Evolutionary conservation across 1,284 basidiomycete species (phyloP), one percentile per base, ranked within the genome.

Genomic region (Ceratobasidium sp.): DNA sequence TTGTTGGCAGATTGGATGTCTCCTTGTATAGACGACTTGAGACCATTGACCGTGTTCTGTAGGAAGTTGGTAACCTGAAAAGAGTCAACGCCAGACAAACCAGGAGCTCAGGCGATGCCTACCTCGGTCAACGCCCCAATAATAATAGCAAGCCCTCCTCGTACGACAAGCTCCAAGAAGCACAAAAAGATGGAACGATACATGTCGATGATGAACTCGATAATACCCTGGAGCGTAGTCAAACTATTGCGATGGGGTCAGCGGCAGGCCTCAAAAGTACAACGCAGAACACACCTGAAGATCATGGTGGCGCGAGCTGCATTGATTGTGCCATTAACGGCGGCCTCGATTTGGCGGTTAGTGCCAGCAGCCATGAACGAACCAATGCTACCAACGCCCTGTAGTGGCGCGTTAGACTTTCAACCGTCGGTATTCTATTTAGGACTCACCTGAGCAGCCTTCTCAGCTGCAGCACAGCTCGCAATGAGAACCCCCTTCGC

Each of bases 151-250:
- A 99, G 81, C 1, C 86, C 88, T 15, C 94, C 94, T 25, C 89
- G 86, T 1, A 99, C 89, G 13, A 93, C 87, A 53, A 98, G 83
- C 80, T 98, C 93, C 73, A 98, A 81, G 73, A 96, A 94, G 79
- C 96, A 98, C 57, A 98, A 83, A 74, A 97, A 88, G 1, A 95
- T 89, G 3, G 92, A 94, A 42, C 94, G 88, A 77, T 98, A 99
- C 64, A 90, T 87, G 79, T 95, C 91, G 74, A 98, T 87, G 70
- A 97, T 86, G 79, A 98, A 98, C 74, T 93, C 91, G 78, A 96
- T 90, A 74, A 96, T 87, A 0, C 83, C 87, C 76, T 96, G 91
- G 85, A 96, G 90, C 45, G 88, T 82, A 0, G 90, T 94, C 70
- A 96, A 81, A 70, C 79, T 76, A 73, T 73, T 74, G 53, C 25